phyloP scores from a whole-genome alignment of 1,284 basidiomycete species.

The Flammula alnicola region DNA sequence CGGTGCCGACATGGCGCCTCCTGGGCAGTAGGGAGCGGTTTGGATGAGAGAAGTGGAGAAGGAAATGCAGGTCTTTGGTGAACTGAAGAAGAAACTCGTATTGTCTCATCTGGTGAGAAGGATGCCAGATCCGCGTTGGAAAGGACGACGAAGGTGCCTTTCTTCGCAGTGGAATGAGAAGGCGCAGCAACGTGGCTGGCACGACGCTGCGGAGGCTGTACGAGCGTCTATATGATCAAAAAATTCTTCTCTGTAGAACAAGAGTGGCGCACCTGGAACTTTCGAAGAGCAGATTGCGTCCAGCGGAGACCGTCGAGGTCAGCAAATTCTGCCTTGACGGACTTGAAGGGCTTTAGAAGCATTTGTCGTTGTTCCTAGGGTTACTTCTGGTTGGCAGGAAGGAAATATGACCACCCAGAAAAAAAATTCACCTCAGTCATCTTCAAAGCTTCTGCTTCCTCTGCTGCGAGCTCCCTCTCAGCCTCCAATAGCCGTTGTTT shows the following conservation, averaged over 20 bases:
- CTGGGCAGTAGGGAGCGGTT: slow-evolving; percentile 1
- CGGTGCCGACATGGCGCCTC: slow-evolving; percentile 14
- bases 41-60: slow-evolving; percentile 3
- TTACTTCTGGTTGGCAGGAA: too few relatives aligned
- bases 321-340: slow-evolving; percentile 52
- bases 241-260: neutral
- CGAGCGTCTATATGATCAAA: neutral
- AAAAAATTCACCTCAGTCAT: slow-evolving; percentile 62
- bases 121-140: slow-evolving; percentile 38
- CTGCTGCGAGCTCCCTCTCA: slow-evolving; percentile 47
- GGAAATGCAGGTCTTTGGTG: slow-evolving; percentile 13
- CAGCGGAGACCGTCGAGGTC: slow-evolving; percentile 54
- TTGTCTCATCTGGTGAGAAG: slow-evolving; percentile 41
- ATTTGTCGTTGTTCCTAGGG: slow-evolving; percentile 46
- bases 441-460: slow-evolving; percentile 51
- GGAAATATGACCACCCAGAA: too few relatives aligned
- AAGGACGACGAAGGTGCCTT: slow-evolving; percentile 35
- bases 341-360: slow-evolving; percentile 43
- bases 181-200: neutral
- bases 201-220: too few relatives aligned
- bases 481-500: slow-evolving; percentile 43
- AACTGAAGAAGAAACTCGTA: slow-evolving; percentile 35
- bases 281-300: slow-evolving; percentile 33
- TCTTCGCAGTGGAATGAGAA: neutral
- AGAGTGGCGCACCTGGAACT: slow-evolving; percentile 21